Base-by-base conservation (phyloP, 1,284 basidiomycete genomes). In the Trichosporon sp. region DNA sequence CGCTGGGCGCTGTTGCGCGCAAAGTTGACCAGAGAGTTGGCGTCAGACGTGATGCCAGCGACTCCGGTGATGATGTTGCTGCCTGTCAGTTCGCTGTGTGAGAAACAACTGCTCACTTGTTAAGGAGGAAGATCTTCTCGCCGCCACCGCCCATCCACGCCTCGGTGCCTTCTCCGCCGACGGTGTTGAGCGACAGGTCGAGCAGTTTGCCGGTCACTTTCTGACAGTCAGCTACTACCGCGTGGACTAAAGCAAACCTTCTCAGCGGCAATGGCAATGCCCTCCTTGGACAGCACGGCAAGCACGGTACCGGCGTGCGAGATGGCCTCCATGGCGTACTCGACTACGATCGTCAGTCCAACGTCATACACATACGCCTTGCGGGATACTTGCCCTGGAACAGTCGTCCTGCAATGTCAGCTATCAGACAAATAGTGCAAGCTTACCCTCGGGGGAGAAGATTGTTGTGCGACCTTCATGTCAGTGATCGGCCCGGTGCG, bases 241-340 rank as follows among this genome's bases (percentile, higher is more conserved):
- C 15, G 38, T 42, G 15, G n/a, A 21, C 51, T 53, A 21, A 7
- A 62, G 67, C 74, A 34, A 34, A 83, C 82, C 78, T 99, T 99
- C 87, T 99, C 96, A 7, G 96, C 96, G 0, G 95, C 96, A n/a
- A 99, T 87, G 2, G 98, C 95, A 44, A 99, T 92, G 0, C 97
- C 96, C 75, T 95, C 93, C 79, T 92, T 93, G 23, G 94, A 93
- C n/a, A 97, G 87, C 67, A 98, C 91, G 51, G 94, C 95, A 32
- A 98, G 88, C 58, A 97, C 94, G 15, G 95, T 95, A 72, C 95
- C 95, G 31, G 95, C 95, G 78, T 96, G 93, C 31, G 93, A 95
- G 86, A 98, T 98, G 72, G 95, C 95, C 81, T 98, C 95, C 95
- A 98, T 98, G 65, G 95, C 95, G 88, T 98, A 98, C 85, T 98